Conservation (phyloP, 176 grass and related monocot genomes). For the Panicum miliaceum region DNA sequence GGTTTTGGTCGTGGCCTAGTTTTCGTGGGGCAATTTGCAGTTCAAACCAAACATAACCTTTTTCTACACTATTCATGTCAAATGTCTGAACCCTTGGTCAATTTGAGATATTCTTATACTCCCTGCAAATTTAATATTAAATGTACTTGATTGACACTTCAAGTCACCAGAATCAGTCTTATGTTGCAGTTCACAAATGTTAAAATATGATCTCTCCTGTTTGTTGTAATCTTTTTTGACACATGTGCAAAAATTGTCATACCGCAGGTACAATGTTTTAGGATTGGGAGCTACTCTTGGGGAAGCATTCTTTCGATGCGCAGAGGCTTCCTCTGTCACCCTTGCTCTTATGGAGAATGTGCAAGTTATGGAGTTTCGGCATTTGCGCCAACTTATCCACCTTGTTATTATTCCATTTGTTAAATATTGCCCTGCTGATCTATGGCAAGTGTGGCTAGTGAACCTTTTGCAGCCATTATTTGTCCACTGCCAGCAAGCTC, state of each 20-base stretch:
- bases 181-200: conserved; percentile 5
- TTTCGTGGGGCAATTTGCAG: neutral
- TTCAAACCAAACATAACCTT: neutral
- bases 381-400: conserved; percentile 92
- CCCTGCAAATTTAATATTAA: neutral
- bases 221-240: conserved; percentile 30
- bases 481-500: conserved; percentile 84
- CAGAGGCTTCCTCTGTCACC: conserved; percentile 68
- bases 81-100: neutral
- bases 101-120: conserved; percentile 11
- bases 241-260: conserved; percentile 32
- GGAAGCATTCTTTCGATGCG: conserved; percentile 74
- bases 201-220: conserved; percentile 29
- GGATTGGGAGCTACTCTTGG: conserved; percentile 85
- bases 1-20: neutral
- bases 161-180: neutral
- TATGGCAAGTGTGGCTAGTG: conserved; percentile 66
- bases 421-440: conserved; percentile 74
- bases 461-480: conserved; percentile 86
- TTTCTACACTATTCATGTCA: conserved; percentile 9
- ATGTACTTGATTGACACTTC: conserved; percentile 7
- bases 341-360: conserved; percentile 83
- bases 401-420: conserved; percentile 85
- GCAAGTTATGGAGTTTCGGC: conserved; percentile 92
- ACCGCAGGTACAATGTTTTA: conserved; percentile 89